A percentile compares a stretch with the other conserved stretches of the same genome.
These are phyloP conservation scores for Periconia macrospinosa DNA, from an alignment of 2,329 filamentous ascomycete species.

Conservation along the genomic window DNA sequence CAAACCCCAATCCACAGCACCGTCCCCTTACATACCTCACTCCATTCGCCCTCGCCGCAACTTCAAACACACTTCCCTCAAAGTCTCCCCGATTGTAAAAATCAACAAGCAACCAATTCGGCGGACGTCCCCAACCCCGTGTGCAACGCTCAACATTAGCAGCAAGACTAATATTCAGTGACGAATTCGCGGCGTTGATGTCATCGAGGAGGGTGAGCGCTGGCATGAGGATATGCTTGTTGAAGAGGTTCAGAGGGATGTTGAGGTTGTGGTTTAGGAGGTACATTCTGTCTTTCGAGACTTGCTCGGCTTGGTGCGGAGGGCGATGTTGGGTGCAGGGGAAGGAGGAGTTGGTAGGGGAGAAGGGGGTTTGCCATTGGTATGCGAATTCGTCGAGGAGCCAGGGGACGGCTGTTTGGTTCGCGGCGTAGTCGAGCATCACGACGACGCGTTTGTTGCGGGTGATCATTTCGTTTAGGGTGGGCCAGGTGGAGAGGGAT, in stretches of 20 bases:
- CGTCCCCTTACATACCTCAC: slow-evolving; percentile 22
- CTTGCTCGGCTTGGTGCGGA: slow-evolving; percentile 60
- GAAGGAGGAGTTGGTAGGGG: slow-evolving; percentile 68
- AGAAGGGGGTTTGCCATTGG: slow-evolving; percentile 90
- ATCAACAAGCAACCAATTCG: slow-evolving; percentile 41
- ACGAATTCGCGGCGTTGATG: slow-evolving; percentile 26
- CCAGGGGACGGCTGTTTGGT: slow-evolving; percentile 79
- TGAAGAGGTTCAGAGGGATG: slow-evolving; percentile 46
- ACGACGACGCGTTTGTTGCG: slow-evolving; percentile 34
- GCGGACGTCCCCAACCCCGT: slow-evolving; percentile 33
- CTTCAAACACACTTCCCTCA: slow-evolving; percentile 39
- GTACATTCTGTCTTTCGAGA: slow-evolving; percentile 66
- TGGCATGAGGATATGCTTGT: slow-evolving; percentile 48
- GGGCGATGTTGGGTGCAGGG: slow-evolving; percentile 80
- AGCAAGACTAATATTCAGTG: slow-evolving; percentile 31
- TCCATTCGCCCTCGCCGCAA: slow-evolving; percentile 55
- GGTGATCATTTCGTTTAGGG: slow-evolving; percentile 62
- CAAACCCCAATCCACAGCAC: slow-evolving; percentile 20
- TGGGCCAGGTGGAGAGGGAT: slow-evolving; percentile 75
- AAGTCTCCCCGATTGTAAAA: slow-evolving; percentile 40
- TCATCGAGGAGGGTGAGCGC: slow-evolving; percentile 29
- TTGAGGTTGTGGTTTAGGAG: slow-evolving; percentile 93
- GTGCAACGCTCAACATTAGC: slow-evolving; percentile 28
- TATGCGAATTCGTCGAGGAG: slow-evolving; percentile 85
- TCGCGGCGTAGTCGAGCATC: slow-evolving; percentile 54